Evolutionary conservation across 179 eudicot species (phyloP), one percentile per base, ranked within the genome.

Genomic region (Beta macrorhiza): DNA sequence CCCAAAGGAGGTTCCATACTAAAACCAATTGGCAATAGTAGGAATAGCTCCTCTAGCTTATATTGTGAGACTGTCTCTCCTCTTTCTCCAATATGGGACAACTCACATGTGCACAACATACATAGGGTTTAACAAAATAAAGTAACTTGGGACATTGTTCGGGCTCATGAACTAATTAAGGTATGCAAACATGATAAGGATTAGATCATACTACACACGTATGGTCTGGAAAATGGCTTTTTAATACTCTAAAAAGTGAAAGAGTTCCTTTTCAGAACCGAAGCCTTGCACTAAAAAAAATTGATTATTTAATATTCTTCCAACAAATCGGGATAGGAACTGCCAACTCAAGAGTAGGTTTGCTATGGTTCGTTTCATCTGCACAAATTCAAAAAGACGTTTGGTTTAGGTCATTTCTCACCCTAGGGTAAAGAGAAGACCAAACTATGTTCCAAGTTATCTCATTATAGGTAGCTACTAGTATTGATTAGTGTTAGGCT

Each of bases 401-500:
- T 83, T 69, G 85, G 85, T 75, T 81, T 75, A 83, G 77, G 83
- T 83, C 85, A 79, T 70, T 75, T 76, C 55, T 64, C n/a, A 20
- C 57, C 65, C 22, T 77, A 49, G 19, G 20, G 29, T 19, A 45
- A 69, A n/a, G 74, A n/a, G 32, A n/a, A 65, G 72, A 58, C 47
- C 70, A 72, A 16, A 51, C 19, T 29, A 25, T 10, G 4, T 62
- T 72, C n/a, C n/a, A 72, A 25, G 52, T 37, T 69, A 25, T 56
- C 44, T 68, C 3, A 67, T 83, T 74, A 37, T 37, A 74, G 37
- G 76, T 56, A 69, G n/a, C n/a, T 51, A 74, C 11, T 7, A 49
- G 5, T 74, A 75, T 47, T 79, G 17, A 59, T 61, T 53, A 70
- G 17, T 19, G 80, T 80, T 80, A 76, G 86, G 85, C 78, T 64